A percentile compares a stretch with the other conserved stretches of the same genome.
Conservation (phyloP, 768 basidiomycete genomes). For the Cystobasidium onofrii region DNA sequence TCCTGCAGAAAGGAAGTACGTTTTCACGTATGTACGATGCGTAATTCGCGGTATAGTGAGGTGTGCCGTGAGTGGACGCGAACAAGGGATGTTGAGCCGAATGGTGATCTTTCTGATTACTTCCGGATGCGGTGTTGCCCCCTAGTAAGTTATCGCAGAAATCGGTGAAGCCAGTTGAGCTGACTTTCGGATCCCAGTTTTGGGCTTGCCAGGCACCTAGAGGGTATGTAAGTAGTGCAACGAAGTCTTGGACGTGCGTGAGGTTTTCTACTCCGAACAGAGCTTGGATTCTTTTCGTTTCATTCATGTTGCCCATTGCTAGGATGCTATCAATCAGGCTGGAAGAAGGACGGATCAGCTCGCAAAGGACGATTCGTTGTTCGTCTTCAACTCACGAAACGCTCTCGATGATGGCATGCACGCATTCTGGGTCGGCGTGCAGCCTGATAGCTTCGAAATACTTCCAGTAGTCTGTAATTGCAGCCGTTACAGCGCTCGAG, state of each 20-base stretch:
- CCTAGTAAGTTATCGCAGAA: slow-evolving; percentile 48
- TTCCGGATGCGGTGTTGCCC: not conserved
- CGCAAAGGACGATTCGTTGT: slow-evolving; percentile 4
- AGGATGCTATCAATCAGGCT: slow-evolving; percentile 59
- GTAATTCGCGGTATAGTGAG: slow-evolving; percentile 53
- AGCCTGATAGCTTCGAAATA: slow-evolving; percentile 74
- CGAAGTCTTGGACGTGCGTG: slow-evolving; percentile 69
- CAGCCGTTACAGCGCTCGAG: slow-evolving; percentile 83
- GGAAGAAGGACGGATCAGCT: slow-evolving; percentile 43
- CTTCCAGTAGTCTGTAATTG: slow-evolving; percentile 70
- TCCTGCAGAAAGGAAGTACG: slow-evolving; percentile 56
- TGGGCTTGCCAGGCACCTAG: slow-evolving; percentile 70
- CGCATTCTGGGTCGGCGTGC: slow-evolving; percentile 44
- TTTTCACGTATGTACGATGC: slow-evolving; percentile 61
- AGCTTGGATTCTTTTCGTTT: slow-evolving; percentile 56
- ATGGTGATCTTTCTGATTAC: slow-evolving; percentile 31
- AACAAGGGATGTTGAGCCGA: slow-evolving; percentile 43
- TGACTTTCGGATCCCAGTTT: slow-evolving; percentile 73
- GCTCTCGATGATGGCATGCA: slow-evolving; percentile 15
- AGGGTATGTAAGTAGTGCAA: slow-evolving; percentile 59
- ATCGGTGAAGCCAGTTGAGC: slow-evolving; percentile 57
- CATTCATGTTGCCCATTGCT: slow-evolving; percentile 45
- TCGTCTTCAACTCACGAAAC: slow-evolving; percentile 37
- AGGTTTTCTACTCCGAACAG: slow-evolving; percentile 67
- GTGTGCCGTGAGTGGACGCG: not conserved